These are phyloP conservation scores for Picea glauca DNA, from an alignment of 75 land plant genomes.

Conservation along the genomic window DNA sequence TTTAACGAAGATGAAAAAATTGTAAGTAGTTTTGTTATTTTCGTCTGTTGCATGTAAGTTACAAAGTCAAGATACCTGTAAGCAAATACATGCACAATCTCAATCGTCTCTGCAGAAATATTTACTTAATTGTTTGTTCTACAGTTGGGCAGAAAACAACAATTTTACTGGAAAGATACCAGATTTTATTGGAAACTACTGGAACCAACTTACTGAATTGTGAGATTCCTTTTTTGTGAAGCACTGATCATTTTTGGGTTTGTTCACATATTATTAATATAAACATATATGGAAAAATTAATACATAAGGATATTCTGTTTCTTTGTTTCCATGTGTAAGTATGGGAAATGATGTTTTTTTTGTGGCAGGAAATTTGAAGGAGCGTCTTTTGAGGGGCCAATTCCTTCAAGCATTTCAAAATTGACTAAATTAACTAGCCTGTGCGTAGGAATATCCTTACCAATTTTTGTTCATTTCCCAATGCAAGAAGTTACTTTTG, in stretches of 20 bases:
- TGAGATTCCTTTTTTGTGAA: conserved; percentile 9
- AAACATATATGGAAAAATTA: not conserved
- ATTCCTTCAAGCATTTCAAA: conserved; percentile 30
- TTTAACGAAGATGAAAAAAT: conserved; percentile 10
- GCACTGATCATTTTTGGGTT: not conserved
- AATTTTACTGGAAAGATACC: conserved; percentile 35
- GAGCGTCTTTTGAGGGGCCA: conserved; percentile 36
- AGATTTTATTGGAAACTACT: conserved; percentile 27
- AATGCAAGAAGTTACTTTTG: not conserved
- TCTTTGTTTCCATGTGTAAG: not conserved
- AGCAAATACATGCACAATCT: not conserved
- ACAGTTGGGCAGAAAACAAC: conserved; percentile 26
- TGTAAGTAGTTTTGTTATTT: conserved; percentile 13
- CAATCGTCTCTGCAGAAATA: not conserved
- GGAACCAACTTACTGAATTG: conserved; percentile 37
- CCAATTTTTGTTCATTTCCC: not conserved
- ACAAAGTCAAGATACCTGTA: not conserved
- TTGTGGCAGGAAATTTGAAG: conserved; percentile 28
- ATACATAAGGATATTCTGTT: not conserved
- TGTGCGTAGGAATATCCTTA: conserved; percentile 16
- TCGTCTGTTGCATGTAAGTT: not conserved
- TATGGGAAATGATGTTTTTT: not conserved
- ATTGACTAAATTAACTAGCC: conserved; percentile 18
- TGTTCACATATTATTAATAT: not conserved
- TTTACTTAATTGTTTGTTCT: not conserved